Conservation (phyloP, 139 green algal species). For the Chlorella sp. region DNA sequence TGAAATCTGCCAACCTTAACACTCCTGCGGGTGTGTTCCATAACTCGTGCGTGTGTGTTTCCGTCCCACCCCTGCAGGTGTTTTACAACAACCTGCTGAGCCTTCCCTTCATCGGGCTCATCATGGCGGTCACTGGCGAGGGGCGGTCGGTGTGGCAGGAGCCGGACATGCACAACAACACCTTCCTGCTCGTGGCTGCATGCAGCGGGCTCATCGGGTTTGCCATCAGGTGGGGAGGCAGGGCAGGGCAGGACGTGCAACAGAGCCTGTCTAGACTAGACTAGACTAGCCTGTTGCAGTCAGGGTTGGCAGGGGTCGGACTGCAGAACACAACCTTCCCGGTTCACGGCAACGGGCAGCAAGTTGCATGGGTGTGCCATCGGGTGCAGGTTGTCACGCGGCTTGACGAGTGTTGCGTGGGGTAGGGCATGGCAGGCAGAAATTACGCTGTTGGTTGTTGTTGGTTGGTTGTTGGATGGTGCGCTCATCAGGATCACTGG, state of each 20-base stretch:
- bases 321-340: no score
- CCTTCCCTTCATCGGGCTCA: slow-evolving; percentile 75
- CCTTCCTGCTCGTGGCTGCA: slow-evolving; percentile 56
- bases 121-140: slow-evolving; percentile 73
- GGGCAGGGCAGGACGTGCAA: no score
- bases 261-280: neutral
- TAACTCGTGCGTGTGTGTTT: neutral
- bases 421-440: no score
- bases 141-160: slow-evolving; percentile 49
- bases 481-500: no score
- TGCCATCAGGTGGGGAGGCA: slow-evolving; percentile 12
- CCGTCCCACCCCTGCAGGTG: slow-evolving; percentile 51
- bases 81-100: slow-evolving; percentile 96
- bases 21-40: neutral
- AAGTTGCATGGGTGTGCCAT: no score
- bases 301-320: no score
- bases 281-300: neutral
- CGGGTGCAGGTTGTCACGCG: no score
- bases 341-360: no score
- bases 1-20: no score
- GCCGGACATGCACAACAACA: slow-evolving; percentile 56
- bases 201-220: slow-evolving; percentile 29
- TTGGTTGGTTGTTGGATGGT: no score
- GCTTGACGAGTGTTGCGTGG: no score
- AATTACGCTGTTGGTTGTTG: no score